These are phyloP conservation scores for Penicillium tannophilum DNA, from an alignment of 495 filamentous ascomycete genomes.

Conservation along the genomic window DNA sequence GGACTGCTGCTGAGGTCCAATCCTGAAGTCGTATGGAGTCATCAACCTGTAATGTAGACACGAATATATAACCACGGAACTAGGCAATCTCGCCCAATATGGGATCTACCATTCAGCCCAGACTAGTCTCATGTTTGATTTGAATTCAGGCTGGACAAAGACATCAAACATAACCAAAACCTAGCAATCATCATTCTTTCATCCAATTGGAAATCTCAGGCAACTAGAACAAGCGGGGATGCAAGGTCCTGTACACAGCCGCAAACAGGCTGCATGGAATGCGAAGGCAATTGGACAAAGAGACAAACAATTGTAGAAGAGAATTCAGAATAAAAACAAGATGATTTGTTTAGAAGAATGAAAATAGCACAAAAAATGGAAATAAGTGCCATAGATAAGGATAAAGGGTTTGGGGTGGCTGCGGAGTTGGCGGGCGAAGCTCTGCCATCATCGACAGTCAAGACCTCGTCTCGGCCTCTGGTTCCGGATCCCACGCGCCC, in stretches of 20 bases:
- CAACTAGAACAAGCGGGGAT: slow-evolving; percentile 3
- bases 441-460: slow-evolving; percentile 29
- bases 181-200: neutral
- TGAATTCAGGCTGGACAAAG: neutral
- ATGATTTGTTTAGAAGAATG: neutral
- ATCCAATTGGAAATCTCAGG: slow-evolving; percentile 5
- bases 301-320: slow-evolving; percentile 1
- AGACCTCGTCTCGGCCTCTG: slow-evolving; percentile 20
- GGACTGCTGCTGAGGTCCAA: neutral
- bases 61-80: neutral
- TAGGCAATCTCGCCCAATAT: neutral
- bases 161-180: neutral
- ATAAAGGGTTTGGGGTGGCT: neutral
- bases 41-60: neutral
- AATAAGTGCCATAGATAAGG: slow-evolving; percentile 3
- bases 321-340: neutral
- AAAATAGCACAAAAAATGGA: slow-evolving; percentile 3
- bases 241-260: slow-evolving; percentile 8
- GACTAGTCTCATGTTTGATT: neutral
- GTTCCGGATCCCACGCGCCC: slow-evolving; percentile 21
- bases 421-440: slow-evolving; percentile 9
- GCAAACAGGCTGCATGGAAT: slow-evolving; percentile 13
- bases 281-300: slow-evolving; percentile 8
- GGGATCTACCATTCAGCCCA: too few relatives aligned
- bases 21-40: neutral